Evolutionary conservation across 2,329 filamentous ascomycete species (phyloP).

Genomic region (Dactylonectria estremocensis): DNA sequence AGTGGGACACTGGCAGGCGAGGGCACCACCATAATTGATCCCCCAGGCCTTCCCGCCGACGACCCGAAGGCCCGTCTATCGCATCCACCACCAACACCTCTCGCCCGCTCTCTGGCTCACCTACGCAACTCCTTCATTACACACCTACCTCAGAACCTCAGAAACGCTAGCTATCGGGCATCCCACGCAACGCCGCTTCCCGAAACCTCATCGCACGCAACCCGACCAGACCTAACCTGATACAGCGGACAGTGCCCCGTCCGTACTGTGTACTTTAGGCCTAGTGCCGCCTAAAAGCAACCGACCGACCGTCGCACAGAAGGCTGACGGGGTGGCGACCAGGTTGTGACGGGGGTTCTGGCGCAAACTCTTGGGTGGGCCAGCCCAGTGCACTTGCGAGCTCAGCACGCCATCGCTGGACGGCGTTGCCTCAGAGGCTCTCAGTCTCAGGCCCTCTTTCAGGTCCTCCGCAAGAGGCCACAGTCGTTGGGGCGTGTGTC

Average conservation of each 20-base stretch:
- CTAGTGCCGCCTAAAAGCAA: slow-evolving; percentile 30
- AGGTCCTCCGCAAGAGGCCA: slow-evolving; percentile 37
- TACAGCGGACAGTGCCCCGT: slow-evolving; percentile 15
- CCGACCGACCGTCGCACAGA: slow-evolving; percentile 32
- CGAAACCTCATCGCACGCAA: slow-evolving; percentile 5
- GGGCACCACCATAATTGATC: slow-evolving; percentile 5
- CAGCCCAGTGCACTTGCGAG: slow-evolving; percentile 39
- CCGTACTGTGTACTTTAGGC: slow-evolving; percentile 26
- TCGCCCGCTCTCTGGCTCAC: not conserved
- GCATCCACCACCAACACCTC: slow-evolving; percentile 29
- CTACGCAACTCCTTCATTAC: slow-evolving; percentile 12
- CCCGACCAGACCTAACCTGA: slow-evolving; percentile 2
- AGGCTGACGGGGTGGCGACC: slow-evolving; percentile 31
- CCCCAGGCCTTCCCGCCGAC: slow-evolving; percentile 40
- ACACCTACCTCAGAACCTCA: slow-evolving; percentile 17
- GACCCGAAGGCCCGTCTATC: slow-evolving; percentile 42
- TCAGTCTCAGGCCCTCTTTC: slow-evolving; percentile 42
- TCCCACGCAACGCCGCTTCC: slow-evolving; percentile 3
- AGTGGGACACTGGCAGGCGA: slow-evolving; percentile 24
- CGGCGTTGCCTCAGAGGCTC: slow-evolving; percentile 46
- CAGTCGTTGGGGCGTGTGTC: slow-evolving; percentile 23
- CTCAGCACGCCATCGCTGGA: slow-evolving; percentile 49
- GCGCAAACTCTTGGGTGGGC: slow-evolving; percentile 42
- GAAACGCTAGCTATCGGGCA: slow-evolving; percentile 28
- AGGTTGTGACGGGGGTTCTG: slow-evolving; percentile 40